Evolutionary conservation across 805 yeast genomes (phyloP).

Genomic region (Myxozyma lipomycoides): DNA sequence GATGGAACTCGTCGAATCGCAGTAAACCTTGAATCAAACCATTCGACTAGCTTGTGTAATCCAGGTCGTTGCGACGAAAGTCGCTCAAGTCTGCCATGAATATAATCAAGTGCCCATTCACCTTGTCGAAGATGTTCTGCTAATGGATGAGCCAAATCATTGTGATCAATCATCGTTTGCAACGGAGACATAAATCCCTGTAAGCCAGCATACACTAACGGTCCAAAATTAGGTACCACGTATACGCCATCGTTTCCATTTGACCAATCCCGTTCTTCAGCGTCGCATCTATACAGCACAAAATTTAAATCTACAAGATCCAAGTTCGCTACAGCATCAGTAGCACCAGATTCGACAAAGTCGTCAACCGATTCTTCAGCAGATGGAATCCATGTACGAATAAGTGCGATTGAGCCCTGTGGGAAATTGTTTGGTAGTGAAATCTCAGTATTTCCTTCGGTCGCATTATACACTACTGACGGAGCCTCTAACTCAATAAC

Average conservation of each 20-base stretch:
- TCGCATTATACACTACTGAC: constrained; percentile 43
- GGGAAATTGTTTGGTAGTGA: constrained; percentile 63
- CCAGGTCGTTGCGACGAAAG: constrained; percentile 48
- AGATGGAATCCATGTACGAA: constrained; percentile 63
- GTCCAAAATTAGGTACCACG: constrained; percentile 67
- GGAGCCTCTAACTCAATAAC: constrained; percentile 54
- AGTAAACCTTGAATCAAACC: constrained; percentile 65
- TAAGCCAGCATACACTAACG: constrained; percentile 78
- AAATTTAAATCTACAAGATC: constrained; percentile 68
- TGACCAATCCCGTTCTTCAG: constrained; percentile 82
- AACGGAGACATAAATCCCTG: constrained; percentile 86
- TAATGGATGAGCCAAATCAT: constrained; percentile 79
- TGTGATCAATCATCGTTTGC: constrained; percentile 55
- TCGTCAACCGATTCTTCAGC: constrained; percentile 64
- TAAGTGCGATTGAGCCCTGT: constrained; percentile 85
- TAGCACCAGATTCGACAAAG: constrained; percentile 62
- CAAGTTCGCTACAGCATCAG: constrained; percentile 62
- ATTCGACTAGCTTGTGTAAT: constrained; percentile 54
- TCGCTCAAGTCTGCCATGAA: constrained; percentile 56
- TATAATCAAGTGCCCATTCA: constrained; percentile 82
- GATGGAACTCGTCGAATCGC: constrained; percentile 67
- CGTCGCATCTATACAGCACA: constrained; percentile 69
- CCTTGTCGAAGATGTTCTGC: constrained; percentile 79
- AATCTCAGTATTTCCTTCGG: constrained; percentile 49
- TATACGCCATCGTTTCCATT: constrained; percentile 71